Evolutionary conservation across 2,329 filamentous ascomycete species (phyloP).

Genomic region (Coniella vitis): DNA sequence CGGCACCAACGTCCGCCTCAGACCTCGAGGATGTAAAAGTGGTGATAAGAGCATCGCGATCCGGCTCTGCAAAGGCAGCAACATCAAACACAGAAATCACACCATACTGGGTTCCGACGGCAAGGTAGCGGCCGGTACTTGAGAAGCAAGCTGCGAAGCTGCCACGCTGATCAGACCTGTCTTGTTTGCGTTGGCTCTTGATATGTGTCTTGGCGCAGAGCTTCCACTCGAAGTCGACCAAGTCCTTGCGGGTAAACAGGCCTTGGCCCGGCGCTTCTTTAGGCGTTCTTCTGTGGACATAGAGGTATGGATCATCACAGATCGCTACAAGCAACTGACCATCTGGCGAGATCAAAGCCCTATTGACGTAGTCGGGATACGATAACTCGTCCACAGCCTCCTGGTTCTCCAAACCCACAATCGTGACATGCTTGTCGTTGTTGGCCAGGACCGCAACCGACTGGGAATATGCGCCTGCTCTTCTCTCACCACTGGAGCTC

Average conservation of each 20-base stretch:
- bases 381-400: slow-evolving; percentile 63
- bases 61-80: slow-evolving; percentile 35
- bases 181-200: slow-evolving; percentile 49
- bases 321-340: slow-evolving; percentile 75
- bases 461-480: slow-evolving; percentile 36
- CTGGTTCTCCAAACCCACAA: slow-evolving; percentile 66
- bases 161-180: slow-evolving; percentile 50
- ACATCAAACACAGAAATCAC: slow-evolving; percentile 70
- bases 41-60: slow-evolving; percentile 58
- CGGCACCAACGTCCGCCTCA: slow-evolving; percentile 63
- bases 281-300: slow-evolving; percentile 62
- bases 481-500: slow-evolving; percentile 27
- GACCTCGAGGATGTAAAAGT: slow-evolving; percentile 74
- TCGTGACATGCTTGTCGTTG: slow-evolving; percentile 81
- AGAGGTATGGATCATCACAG: slow-evolving; percentile 79
- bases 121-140: slow-evolving; percentile 61
- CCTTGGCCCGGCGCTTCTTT: slow-evolving; percentile 26
- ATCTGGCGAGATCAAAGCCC: slow-evolving; percentile 87
- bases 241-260: slow-evolving; percentile 20
- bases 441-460: slow-evolving; percentile 72
- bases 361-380: slow-evolving; percentile 84
- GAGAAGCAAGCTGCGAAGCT: slow-evolving; percentile 79
- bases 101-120: slow-evolving; percentile 74
- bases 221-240: slow-evolving; percentile 41
- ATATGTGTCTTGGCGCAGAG: slow-evolving; percentile 46